Conservation (phyloP, 1,139 yeast genomes). For the Geotrichum macrosporum region DNA sequence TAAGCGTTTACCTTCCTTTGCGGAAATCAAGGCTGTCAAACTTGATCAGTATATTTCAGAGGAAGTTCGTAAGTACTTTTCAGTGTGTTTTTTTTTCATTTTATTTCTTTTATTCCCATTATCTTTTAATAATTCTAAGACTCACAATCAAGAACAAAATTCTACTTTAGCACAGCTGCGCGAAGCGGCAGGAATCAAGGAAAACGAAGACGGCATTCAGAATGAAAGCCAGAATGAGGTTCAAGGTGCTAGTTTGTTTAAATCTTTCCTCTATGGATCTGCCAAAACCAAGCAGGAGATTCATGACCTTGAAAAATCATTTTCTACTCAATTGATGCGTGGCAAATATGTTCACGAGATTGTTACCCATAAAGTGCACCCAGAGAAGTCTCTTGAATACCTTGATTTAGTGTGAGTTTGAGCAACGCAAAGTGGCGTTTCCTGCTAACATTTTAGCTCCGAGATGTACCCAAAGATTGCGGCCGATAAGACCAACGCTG, state of each 20-base stretch:
- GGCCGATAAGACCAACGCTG: constrained; percentile 34
- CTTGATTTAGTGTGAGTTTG: constrained; percentile 33
- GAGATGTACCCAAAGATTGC: constrained; percentile 38
- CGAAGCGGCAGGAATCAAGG: constrained; percentile 21
- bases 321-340: constrained; percentile 39
- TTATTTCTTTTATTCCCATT: neutral
- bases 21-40: too few species aligned
- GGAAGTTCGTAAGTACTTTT: too few species aligned
- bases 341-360: constrained; percentile 45
- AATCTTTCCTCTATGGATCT: constrained; percentile 41
- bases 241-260: constrained; percentile 31
- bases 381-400: constrained; percentile 39
- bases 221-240: neutral
- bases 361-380: constrained; percentile 39
- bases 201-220: constrained; percentile 19
- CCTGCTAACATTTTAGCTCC: constrained; percentile 17
- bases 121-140: too few species aligned
- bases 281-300: constrained; percentile 37
- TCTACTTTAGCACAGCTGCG: constrained; percentile 23
- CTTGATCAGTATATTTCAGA: too few species aligned
- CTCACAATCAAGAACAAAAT: constrained; percentile 17
- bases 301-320: constrained; percentile 37
- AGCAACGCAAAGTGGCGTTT: neutral
- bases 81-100: constrained; percentile 5
- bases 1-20: too few species aligned